These are phyloP conservation scores for Sutorius australiensis DNA, from an alignment of 768 basidiomycete species.

Conservation along the genomic window DNA sequence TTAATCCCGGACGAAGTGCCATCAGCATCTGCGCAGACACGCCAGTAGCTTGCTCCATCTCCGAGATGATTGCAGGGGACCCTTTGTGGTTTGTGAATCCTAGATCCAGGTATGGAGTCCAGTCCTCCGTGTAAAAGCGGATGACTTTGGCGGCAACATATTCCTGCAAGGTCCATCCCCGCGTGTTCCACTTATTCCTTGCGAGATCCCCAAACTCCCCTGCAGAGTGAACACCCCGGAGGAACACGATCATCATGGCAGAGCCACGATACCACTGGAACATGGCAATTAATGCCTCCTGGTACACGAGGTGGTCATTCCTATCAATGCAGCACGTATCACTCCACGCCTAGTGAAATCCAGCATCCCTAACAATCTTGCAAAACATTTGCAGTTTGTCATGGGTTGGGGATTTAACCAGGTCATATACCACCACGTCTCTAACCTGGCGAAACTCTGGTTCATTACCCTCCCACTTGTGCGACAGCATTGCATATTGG, in stretches of 20 bases:
- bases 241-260: background rate
- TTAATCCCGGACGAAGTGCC: background rate
- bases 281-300: constrained; percentile 1
- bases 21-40: background rate
- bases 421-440: background rate
- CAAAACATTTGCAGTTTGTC: constrained; percentile 7
- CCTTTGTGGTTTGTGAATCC: background rate
- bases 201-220: background rate
- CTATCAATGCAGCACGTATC: constrained; percentile 13
- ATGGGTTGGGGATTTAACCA: background rate
- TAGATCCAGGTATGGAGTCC: background rate
- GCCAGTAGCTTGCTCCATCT: constrained; percentile 2
- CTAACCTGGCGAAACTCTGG: background rate
- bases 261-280: constrained; percentile 5
- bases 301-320: background rate
- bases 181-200: constrained; percentile 1
- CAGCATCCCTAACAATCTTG: constrained; percentile 1
- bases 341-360: constrained; percentile 8
- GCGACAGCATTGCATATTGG: constrained; percentile 6
- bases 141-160: constrained; percentile 3
- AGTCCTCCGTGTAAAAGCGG: constrained; percentile 2
- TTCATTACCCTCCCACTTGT: constrained; percentile 5
- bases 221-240: background rate
- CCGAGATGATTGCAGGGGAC: background rate
- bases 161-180: constrained; percentile 7